Conservation (phyloP, 768 basidiomycete species). For the Chalciporus pseudorubinellus region DNA sequence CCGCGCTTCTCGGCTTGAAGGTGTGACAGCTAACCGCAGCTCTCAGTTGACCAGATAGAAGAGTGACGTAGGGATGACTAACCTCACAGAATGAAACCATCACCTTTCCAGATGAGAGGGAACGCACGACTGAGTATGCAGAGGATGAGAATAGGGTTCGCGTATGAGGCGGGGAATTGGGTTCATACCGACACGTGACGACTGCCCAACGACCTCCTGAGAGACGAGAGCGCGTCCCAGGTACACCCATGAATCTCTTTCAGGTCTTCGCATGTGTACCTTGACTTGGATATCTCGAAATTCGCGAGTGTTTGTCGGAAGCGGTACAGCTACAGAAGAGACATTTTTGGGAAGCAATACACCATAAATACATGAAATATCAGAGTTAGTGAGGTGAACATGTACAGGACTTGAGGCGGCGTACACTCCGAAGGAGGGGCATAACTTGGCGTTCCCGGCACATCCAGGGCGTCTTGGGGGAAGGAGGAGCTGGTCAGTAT, state of each 20-base stretch:
- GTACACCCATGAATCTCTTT: conserved; percentile 79
- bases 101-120: conserved; percentile 62
- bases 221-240: conserved; percentile 75
- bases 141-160: conserved; percentile 7
- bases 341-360: not conserved
- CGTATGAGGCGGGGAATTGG: not conserved
- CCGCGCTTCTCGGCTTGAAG: conserved; percentile 85
- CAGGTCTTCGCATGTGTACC: conserved; percentile 78
- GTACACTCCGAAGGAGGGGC: conserved; percentile 19
- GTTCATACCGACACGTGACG: conserved; percentile 74
- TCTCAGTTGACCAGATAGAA: not conserved
- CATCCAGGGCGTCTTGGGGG: conserved; percentile 18
- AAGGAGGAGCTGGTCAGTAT: conserved; percentile 21
- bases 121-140: conserved; percentile 33
- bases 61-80: conserved; percentile 16
- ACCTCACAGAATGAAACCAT: conserved; percentile 73
- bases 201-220: conserved; percentile 72
- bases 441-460: conserved; percentile 15
- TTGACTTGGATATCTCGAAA: conserved; percentile 82
- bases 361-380: not conserved
- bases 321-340: conserved; percentile 19
- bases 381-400: conserved; percentile 10
- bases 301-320: conserved; percentile 41
- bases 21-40: conserved; percentile 50
- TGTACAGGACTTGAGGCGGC: conserved; percentile 3